Evolutionary conservation across 768 basidiomycete genomes (phyloP).

Genomic region (Imleria badia): DNA sequence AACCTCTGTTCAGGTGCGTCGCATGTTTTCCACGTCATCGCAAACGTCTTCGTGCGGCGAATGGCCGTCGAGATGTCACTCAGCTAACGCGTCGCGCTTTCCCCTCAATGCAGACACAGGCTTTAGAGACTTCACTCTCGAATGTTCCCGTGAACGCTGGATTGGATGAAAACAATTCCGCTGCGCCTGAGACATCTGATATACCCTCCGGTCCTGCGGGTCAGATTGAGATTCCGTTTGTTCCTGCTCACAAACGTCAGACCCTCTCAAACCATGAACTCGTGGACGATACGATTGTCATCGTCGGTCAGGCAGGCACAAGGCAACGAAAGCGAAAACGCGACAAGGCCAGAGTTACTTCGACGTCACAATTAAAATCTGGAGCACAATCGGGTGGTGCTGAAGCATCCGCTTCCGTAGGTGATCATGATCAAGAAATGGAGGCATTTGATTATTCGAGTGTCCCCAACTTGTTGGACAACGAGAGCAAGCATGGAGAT

Average conservation of each 20-base stretch:
- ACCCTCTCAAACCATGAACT: conserved; percentile 18
- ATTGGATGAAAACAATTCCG: not conserved
- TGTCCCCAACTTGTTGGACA: conserved; percentile 72
- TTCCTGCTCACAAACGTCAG: conserved; percentile 63
- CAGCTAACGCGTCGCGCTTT: conserved; percentile 3
- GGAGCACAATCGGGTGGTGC: not conserved
- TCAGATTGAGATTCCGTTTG: conserved; percentile 74
- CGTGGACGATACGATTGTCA: conserved; percentile 65
- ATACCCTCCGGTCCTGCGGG: conserved; percentile 35
- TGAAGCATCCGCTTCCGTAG: conserved; percentile 2
- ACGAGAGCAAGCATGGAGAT: conserved; percentile 37
- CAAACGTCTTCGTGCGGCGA: not conserved
- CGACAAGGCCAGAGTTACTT: conserved; percentile 13
- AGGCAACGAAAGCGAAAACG: conserved; percentile 62
- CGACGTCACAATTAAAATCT: not conserved
- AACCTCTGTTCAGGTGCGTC: conserved; percentile 16
- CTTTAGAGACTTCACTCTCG: not conserved
- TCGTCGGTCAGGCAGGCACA: conserved; percentile 63
- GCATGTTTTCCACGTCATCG: not conserved
- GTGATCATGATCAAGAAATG: conserved; percentile 23
- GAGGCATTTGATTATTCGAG: conserved; percentile 68
- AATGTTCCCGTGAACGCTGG: not conserved
- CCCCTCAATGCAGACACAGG: conserved; percentile 8
- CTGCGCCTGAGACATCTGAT: conserved; percentile 3
- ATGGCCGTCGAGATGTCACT: not conserved